Evolutionary conservation across 2,329 filamentous ascomycete species (phyloP), one percentile per base, ranked within the genome.

Genomic region (Aspergillus proliferans): DNA sequence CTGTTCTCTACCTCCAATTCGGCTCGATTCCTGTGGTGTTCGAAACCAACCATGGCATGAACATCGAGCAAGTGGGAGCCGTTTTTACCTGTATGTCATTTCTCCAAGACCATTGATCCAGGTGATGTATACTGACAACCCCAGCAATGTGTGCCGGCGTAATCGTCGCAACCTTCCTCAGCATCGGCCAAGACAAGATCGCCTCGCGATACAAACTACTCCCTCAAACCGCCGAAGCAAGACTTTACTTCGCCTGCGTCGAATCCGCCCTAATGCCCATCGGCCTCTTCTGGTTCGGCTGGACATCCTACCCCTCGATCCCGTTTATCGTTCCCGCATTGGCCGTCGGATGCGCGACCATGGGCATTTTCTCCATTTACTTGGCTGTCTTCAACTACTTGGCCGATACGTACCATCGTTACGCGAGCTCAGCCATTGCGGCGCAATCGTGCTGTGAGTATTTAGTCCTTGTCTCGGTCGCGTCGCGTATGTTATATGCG

Each of bases 361-460:
- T 92, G 75, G 86, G 91, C 24, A 94, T 96, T 55, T 92, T 88
- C 66, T 85, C 82, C 38, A 83, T 96, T 33, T 94, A 94, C 63
- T 78, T 96, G 1, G 85, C 90, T 2, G 87, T 89, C 0, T 95
- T 96, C 73, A 96, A 96, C 65, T 96, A 95, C 59, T 77, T 96
- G 1, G 89, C 90, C 18, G 91, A 96, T 63, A 85, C 85, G 1
- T 96, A 95, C 67, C 86, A 90, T 63, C 76, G 80, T 2, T 95
- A 92, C 60, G 88, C 91, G 0, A 89, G 85, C 36, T 93, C 87
- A 1, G 90, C 91, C 0, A 73, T 95, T 5, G 91, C 91, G 0
- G 88, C 90, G 1, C 89, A 95, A 71, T 86, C 82, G 14, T 94
- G 88, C 65, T 92, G 88, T 70, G 60, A 39, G 67, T 56, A 12